Percentiles rank a stretch among this genome's conserved stretches.
Evolutionary conservation across 2,329 filamentous ascomycete species (phyloP).

Genomic region (Ascochyta viciae-villosae): DNA sequence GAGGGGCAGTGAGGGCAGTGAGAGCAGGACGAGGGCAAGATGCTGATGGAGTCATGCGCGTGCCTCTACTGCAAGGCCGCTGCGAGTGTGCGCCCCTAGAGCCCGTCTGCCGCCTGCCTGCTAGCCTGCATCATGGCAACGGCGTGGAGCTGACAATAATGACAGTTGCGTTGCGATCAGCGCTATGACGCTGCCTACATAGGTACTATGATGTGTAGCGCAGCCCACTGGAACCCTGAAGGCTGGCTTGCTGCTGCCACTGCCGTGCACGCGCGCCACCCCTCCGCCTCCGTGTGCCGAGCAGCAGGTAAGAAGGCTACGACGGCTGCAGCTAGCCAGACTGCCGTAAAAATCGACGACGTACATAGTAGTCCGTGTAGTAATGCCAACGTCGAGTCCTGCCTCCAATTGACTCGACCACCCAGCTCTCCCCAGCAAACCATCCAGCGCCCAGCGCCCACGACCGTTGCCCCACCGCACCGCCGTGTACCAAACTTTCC

Average conservation of each 20-base stretch:
- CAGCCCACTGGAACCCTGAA: not conserved
- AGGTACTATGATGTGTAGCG: too few species aligned
- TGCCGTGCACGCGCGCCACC: constrained; percentile 4
- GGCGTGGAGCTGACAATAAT: not conserved
- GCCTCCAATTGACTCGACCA: not conserved
- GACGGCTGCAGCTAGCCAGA: not conserved
- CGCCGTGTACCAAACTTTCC: constrained; percentile 7
- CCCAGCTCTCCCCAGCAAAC: not conserved
- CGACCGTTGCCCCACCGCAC: too few species aligned
- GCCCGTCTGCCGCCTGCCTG: not conserved
- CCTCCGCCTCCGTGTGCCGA: not conserved
- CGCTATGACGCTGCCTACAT: not conserved
- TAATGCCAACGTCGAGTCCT: too few species aligned
- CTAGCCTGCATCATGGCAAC: constrained; percentile 3
- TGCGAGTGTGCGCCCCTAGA: not conserved
- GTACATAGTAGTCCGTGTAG: too few species aligned
- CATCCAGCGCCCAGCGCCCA: too few species aligned
- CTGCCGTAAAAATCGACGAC: too few species aligned
- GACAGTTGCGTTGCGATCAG: constrained; percentile 3
- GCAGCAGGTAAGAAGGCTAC: not conserved
- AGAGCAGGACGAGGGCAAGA: too few species aligned
- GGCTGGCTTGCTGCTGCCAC: not conserved
- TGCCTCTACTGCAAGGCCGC: not conserved
- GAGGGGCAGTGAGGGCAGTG: too few species aligned
- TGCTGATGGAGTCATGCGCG: too few species aligned